A percentile compares a stretch with the other conserved stretches of the same genome.
Conservation (phyloP, 352 stramenopile species). For the Stramenopiles sp. region DNA sequence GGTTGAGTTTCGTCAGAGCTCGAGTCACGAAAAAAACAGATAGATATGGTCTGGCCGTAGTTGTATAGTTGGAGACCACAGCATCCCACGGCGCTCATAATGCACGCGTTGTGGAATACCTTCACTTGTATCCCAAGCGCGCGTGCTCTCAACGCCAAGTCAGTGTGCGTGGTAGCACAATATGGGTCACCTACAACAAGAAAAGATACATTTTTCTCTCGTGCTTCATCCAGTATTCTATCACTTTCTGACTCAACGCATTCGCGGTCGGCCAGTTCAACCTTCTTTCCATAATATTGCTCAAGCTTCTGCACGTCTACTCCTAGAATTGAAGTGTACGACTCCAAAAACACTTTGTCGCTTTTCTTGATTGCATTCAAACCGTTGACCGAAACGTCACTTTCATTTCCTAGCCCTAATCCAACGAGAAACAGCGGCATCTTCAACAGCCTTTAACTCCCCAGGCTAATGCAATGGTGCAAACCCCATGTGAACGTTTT, state of each 20-base stretch:
- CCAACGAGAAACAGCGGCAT: constrained; percentile 92
- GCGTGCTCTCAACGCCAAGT: constrained; percentile 84
- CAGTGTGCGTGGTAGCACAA: constrained; percentile 92
- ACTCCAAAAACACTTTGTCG: constrained; percentile 85
- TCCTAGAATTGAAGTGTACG: constrained; percentile 93
- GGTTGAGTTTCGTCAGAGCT: constrained; percentile 66
- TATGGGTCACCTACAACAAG: constrained; percentile 94
- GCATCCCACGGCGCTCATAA: constrained; percentile 85
- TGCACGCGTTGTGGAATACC: constrained; percentile 92
- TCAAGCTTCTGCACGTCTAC: constrained; percentile 56
- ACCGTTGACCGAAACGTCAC: constrained; percentile 91
- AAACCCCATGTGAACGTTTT: no score
- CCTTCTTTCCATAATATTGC: constrained; percentile 75
- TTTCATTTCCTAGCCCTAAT: constrained; percentile 87
- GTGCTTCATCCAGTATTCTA: constrained; percentile 59
- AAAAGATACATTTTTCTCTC: constrained; percentile 77
- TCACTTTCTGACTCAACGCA: constrained; percentile 88
- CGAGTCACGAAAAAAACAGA: constrained; percentile 81
- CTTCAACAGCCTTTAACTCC: no score
- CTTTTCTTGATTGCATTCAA: constrained; percentile 80
- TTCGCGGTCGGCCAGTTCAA: constrained; percentile 69
- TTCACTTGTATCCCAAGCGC: constrained; percentile 76
- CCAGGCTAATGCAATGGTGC: no score
- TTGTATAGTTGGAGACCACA: constrained; percentile 94
- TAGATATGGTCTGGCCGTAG: constrained; percentile 93